phyloP scores from a whole-genome alignment of 176 grass and related monocot species.

The barley (Hordeum vulgare) region MorexV3_pseudomolecules_assembly NC_058521.1:21413664-21414163 shows the following conservation, averaged over 20 bases:
- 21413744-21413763: not conserved
- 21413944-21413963: not conserved
- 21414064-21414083: not conserved
- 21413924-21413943: not conserved
- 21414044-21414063: not conserved
- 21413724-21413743: not conserved
- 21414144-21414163: not conserved
- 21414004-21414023: not conserved
- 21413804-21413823: not conserved
- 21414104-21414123: not conserved
- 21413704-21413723: slow-evolving; percentile 49
- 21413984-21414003: not conserved
- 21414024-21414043: not conserved
- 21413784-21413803: not conserved
- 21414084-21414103: not conserved
- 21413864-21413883: not conserved
- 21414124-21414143: slow-evolving; percentile 1
- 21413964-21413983: not conserved
- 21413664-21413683: slow-evolving; percentile 90
- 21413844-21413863: not conserved
- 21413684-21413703: slow-evolving; percentile 85
- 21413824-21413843: not conserved
- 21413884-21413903: not conserved
- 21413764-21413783: not conserved
- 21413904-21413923: not conserved